These are phyloP conservation scores for Spinellus fusiger DNA, from an alignment of 192 early-diverging fungal species.

Conservation along the genomic window DNA sequence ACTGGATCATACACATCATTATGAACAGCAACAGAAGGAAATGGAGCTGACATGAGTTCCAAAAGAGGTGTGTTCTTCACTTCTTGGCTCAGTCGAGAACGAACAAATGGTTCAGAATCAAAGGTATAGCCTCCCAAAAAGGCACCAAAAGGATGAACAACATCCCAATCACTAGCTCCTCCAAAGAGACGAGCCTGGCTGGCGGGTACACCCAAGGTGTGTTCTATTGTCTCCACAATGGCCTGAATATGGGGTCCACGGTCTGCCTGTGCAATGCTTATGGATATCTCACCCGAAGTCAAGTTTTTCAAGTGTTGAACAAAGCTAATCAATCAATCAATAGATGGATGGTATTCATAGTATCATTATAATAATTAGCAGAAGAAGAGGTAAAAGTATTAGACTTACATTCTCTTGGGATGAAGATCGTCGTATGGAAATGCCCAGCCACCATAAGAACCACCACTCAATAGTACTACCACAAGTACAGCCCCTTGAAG, in stretches of 20 bases:
- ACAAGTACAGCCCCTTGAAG: constrained; percentile 30
- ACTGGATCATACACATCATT: constrained; percentile 38
- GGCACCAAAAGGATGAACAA: constrained; percentile 58
- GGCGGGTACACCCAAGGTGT: constrained; percentile 26
- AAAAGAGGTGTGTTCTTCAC: constrained; percentile 13
- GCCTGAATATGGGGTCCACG: constrained; percentile 38
- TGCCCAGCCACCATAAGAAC: constrained; percentile 11
- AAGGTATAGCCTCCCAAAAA: constrained; percentile 51
- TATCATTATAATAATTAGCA: background rate
- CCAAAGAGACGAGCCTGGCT: background rate
- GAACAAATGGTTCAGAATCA: constrained; percentile 36
- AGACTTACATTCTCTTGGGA: constrained; percentile 50
- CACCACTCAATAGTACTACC: constrained; percentile 24
- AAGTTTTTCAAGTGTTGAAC: constrained; percentile 58
- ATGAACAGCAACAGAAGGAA: constrained; percentile 35
- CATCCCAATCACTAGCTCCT: constrained; percentile 46
- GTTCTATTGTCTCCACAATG: constrained; percentile 37
- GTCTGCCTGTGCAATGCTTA: constrained; percentile 57
- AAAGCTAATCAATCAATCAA: constrained; percentile 27
- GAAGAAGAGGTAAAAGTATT: background rate
- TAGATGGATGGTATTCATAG: background rate
- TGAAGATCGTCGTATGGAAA: constrained; percentile 54
- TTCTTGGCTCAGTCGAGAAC: constrained; percentile 8
- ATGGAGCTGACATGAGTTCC: constrained; percentile 15
- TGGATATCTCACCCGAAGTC: constrained; percentile 46